Conservation (phyloP, 768 basidiomycete species). For the Calocybe cyanea region DNA sequence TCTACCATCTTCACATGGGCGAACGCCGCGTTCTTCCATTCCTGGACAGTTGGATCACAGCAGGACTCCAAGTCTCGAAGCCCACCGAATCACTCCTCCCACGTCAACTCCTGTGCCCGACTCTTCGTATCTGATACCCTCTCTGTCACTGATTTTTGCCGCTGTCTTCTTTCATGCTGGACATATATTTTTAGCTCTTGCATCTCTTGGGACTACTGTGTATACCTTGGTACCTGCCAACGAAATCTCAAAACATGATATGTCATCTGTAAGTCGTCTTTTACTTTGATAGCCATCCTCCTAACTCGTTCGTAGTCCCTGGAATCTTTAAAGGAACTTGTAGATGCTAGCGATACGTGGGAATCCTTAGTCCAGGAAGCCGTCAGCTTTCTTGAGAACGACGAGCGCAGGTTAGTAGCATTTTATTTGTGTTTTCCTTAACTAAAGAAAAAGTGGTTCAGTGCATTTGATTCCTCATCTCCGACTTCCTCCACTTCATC, state of each 20-base stretch:
- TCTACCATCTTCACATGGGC: slow-evolving; percentile 33
- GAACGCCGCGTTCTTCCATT: slow-evolving; percentile 33
- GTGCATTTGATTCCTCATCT: too few species aligned
- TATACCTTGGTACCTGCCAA: slow-evolving; percentile 29
- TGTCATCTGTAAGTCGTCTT: slow-evolving; percentile 46
- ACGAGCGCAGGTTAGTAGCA: slow-evolving; percentile 57
- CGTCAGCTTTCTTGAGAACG: slow-evolving; percentile 58
- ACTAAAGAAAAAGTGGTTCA: too few species aligned
- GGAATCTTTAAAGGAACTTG: slow-evolving; percentile 61
- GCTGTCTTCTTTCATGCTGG: slow-evolving; percentile 40
- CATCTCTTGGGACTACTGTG: slow-evolving; percentile 34
- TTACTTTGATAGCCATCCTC: slow-evolving; percentile 1
- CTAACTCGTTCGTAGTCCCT: slow-evolving; percentile 44
- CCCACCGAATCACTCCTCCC: slow-evolving; percentile 17
- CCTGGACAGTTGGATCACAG: slow-evolving; percentile 49
- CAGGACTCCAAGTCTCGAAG: slow-evolving; percentile 37
- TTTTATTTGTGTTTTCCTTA: too few species aligned
- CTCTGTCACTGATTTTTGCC: slow-evolving; percentile 33
- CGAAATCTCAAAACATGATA: slow-evolving; percentile 41
- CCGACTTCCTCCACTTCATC: slow-evolving; percentile 48
- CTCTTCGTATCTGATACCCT: slow-evolving; percentile 36
- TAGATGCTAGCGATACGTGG: slow-evolving; percentile 67
- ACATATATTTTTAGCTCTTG: slow-evolving; percentile 36
- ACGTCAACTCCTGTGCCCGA: slow-evolving; percentile 27
- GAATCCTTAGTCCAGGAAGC: slow-evolving; percentile 72